Evolutionary conservation across 2,329 filamentous ascomycete genomes (phyloP), one percentile per base, ranked within the genome.

Genomic region (Colletotrichum abscissum): DNA sequence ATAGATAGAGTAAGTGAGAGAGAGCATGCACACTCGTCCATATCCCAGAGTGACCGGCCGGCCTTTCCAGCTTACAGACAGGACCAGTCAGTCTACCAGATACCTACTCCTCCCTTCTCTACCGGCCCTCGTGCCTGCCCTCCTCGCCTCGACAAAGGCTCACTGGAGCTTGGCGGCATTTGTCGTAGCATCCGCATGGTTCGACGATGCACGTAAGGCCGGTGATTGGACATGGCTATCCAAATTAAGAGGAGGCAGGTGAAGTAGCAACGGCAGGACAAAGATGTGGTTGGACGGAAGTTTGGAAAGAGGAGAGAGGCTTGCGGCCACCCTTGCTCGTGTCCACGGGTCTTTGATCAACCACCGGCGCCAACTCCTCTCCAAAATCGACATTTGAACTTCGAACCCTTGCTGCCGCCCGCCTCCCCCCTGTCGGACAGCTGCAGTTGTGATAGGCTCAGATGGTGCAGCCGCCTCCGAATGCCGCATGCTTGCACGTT

Each of bases 391-490:
- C 75, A 74, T 75, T 73, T 77, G 77, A 78, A 79, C 78, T 75
- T 73, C 77, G 77, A 78, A 80, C 78, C 79, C 80, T 78, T 73
- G 67, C 70, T 68, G 70, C 74, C 72, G 72, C 75, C 69, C 38
- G 66, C 33, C 30, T 35, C 24, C 77, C 71, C 77, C 71, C 68
- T 69, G 66, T 76, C 78, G 28, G n/a, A 16, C 38, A 68, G 5
- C 69, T 75, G 74, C 74, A 63, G 66, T 28, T 57, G 74, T 83
- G 79, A 84, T 84, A 81, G 75, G 75, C 42, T 52, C 49, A 14
- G n/a, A 30, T 46, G 26, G n/a, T 69, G 64, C 67, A 69, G 62
- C 55, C 60, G 73, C 70, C 66, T 65, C 65, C 60, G 55, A 35
- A 69, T 75, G 58, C 75, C 57, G 72, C 75, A 72, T 72, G 70